phyloP scores from a whole-genome alignment of 2,329 filamentous ascomycete species.

The Colletotrichum tabaci region DNA sequence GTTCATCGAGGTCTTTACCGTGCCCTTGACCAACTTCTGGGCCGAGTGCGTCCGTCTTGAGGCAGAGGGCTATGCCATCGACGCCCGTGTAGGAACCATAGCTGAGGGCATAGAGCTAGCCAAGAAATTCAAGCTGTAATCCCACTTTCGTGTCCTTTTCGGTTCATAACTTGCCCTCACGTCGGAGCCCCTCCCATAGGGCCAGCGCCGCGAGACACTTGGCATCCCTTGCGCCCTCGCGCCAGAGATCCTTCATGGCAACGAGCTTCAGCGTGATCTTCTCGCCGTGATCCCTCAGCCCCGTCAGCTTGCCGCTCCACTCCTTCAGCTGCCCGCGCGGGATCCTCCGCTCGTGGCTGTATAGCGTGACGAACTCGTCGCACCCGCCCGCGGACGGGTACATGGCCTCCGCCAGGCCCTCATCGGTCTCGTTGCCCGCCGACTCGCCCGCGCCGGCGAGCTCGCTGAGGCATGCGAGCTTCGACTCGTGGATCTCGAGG shows the following conservation, averaged over 20 bases:
- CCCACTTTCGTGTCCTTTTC: not conserved
- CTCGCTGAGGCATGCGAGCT: constrained; percentile 67
- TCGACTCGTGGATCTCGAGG: constrained; percentile 62
- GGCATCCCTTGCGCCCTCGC: constrained; percentile 69
- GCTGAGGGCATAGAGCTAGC: constrained; percentile 85
- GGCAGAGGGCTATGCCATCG: constrained; percentile 81
- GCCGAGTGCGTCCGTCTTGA: constrained; percentile 77
- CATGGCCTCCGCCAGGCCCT: constrained; percentile 63
- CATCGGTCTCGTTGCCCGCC: constrained; percentile 47
- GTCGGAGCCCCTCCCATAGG: constrained; percentile 69
- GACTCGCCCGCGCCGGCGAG: constrained; percentile 54
- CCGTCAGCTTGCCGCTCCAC: constrained; percentile 72
- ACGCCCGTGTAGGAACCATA: constrained; percentile 82
- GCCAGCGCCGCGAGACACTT: constrained; percentile 73
- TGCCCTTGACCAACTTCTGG: constrained; percentile 76
- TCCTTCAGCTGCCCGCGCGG: constrained; percentile 64
- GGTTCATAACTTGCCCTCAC: constrained; percentile 59
- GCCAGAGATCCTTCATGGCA: constrained; percentile 70
- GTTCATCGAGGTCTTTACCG: constrained; percentile 84
- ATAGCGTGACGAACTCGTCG: constrained; percentile 73
- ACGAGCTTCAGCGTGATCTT: constrained; percentile 75
- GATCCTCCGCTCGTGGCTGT: constrained; percentile 68
- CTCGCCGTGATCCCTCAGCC: constrained; percentile 71
- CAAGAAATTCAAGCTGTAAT: constrained; percentile 65
- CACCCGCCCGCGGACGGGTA: constrained; percentile 73